Evolutionary conservation across 2,329 filamentous ascomycete genomes (phyloP), one percentile per base, ranked within the genome.

Genomic region (Clonostachys byssicola): DNA sequence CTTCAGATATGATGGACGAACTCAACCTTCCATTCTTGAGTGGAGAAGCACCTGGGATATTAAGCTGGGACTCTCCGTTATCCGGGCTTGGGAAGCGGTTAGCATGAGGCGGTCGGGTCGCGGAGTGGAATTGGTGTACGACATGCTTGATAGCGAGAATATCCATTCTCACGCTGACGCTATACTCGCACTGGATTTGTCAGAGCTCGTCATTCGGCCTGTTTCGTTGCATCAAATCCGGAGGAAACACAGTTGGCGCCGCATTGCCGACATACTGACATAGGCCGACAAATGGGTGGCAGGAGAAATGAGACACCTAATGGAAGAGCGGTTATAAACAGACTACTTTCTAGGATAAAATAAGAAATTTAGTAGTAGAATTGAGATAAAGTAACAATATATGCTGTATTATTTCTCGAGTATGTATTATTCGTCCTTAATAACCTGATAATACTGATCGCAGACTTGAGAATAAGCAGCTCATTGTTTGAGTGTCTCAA

Each of bases 191-290:
- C 50, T 65, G 43, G 55, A 33, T 53, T 58, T 66, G 50, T 58
- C 54, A 45, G 47, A 39, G 42, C 51, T 54, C 53, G 57, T 60
- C n/a, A 57, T 66, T 54, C 57, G 60, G 45, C 59, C 62, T 42
- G 43, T 64, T 47, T 67, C 63, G 46, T 56, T 66, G 46, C 53
- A 56, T 51, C 62, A 65, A 52, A 66, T 66, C 45, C 56, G 18
- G 47, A 54, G 50, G 20, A 57, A 63, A 48, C 56, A 62, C 42
- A 55, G 54, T n/a, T 44, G 33, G 8, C 23, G 23, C 4, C 23
- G 23, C 23, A 30, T 30, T 30, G 23, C 23, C 23, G n/a, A n/a
- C n/a, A n/a, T n/a, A n/a, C 23, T 30, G 23, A 30, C 23, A 10
- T 30, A 30, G 23, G 23, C 23, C 23, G 9, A n/a, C n/a, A n/a